These are phyloP conservation scores for Carex cristatella DNA, from an alignment of 176 grass and related monocot genomes.

Conservation along the genomic window DNA sequence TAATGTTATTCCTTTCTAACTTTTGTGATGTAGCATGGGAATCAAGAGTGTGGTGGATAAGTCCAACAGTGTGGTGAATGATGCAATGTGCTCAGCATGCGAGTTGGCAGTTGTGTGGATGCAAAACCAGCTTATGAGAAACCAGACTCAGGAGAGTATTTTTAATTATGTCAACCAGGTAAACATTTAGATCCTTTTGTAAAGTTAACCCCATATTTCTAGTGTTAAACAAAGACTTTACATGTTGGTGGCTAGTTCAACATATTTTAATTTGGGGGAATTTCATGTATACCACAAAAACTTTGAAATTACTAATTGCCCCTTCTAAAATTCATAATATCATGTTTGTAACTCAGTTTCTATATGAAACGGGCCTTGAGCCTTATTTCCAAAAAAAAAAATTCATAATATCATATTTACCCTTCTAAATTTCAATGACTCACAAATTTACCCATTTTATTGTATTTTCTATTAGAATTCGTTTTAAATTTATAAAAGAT, in stretches of 20 bases:
- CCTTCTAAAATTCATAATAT: too few relatives aligned
- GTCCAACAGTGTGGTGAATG: constrained; percentile 12
- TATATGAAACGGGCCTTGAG: too few relatives aligned
- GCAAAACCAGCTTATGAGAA: constrained; percentile 56
- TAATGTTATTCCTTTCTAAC: not conserved
- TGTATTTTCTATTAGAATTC: too few relatives aligned
- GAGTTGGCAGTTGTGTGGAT: constrained; percentile 74
- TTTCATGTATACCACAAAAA: too few relatives aligned
- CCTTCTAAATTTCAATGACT: too few relatives aligned
- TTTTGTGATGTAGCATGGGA: constrained; percentile 32
- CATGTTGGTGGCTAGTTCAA: not conserved
- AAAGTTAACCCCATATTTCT: not conserved
- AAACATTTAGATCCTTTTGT: not conserved
- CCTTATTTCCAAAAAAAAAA: too few relatives aligned
- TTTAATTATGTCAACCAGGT: constrained; percentile 57
- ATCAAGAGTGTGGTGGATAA: constrained; percentile 59
- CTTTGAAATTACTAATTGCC: too few relatives aligned
- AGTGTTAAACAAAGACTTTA: not conserved
- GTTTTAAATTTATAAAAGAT: too few relatives aligned
- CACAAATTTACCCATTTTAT: too few relatives aligned
- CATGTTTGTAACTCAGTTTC: too few relatives aligned
- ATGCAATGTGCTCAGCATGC: constrained; percentile 76
- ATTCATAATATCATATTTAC: too few relatives aligned
- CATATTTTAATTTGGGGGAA: not conserved
- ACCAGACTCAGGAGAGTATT: constrained; percentile 51